phyloP scores from a whole-genome alignment of 2,329 filamentous ascomycete species.

The Aspergillus novoparasiticus region DNA sequence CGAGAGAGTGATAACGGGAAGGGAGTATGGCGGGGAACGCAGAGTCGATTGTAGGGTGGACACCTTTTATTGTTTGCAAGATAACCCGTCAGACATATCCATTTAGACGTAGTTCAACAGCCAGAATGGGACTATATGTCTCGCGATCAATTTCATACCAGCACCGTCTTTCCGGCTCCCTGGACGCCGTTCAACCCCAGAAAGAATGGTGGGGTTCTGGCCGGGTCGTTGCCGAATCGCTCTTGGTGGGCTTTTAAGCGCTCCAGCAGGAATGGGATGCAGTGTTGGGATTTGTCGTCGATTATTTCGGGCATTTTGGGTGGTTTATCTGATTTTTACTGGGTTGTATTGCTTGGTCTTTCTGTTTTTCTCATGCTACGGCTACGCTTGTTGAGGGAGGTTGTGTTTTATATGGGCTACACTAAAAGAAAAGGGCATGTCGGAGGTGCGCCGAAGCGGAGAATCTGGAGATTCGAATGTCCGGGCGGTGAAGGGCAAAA shows the following conservation, averaged over 20 bases:
- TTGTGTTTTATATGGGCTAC: neutral
- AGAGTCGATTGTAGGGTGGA: conserved; percentile 65
- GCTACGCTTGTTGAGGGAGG: neutral
- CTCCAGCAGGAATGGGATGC: conserved; percentile 74
- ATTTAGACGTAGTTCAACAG: too few relatives aligned
- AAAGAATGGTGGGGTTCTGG: conserved; percentile 67
- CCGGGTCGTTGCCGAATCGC: conserved; percentile 40
- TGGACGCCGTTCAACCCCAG: conserved; percentile 90
- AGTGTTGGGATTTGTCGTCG: conserved; percentile 78
- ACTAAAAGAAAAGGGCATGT: neutral
- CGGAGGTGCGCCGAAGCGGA: conserved; percentile 4
- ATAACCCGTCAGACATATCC: neutral
- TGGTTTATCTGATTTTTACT: too few relatives aligned
- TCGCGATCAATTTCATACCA: conserved; percentile 52
- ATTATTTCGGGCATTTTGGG: conserved; percentile 57
- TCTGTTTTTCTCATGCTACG: too few relatives aligned
- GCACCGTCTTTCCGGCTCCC: conserved; percentile 88
- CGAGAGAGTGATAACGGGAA: conserved; percentile 72
- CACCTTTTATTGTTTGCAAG: conserved; percentile 47
- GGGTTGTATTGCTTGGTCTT: too few relatives aligned
- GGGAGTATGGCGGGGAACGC: conserved; percentile 57
- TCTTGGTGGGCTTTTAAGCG: conserved; percentile 57
- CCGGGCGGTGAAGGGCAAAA: conserved; percentile 9
- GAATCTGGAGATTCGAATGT: conserved; percentile 1
- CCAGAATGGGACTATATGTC: too few relatives aligned